These are phyloP conservation scores for Termitomyces titanicus DNA, from an alignment of 768 basidiomycete genomes.

Conservation along the genomic window DNA sequence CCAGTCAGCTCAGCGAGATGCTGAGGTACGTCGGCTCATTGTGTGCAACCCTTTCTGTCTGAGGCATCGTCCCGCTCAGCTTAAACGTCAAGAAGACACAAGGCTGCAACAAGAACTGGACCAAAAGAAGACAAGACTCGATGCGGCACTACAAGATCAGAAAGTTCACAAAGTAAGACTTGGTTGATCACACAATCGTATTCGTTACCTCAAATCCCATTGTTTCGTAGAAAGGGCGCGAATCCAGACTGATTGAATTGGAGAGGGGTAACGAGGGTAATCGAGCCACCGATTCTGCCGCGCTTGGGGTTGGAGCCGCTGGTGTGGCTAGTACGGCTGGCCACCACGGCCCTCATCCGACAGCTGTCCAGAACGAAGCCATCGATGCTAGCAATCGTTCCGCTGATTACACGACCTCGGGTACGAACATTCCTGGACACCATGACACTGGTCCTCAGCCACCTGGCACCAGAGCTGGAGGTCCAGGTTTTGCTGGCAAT, in stretches of 20 bases:
- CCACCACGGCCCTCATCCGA: background rate
- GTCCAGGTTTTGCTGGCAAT: background rate
- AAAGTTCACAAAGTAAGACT: constrained; percentile 20
- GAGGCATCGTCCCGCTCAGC: background rate
- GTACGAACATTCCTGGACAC: background rate
- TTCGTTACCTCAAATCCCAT: background rate
- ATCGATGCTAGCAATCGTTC: background rate
- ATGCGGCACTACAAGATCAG: constrained; percentile 19
- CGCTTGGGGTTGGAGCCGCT: background rate
- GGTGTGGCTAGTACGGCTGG: background rate
- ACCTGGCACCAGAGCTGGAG: background rate
- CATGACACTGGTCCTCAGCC: background rate
- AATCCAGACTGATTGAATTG: constrained; percentile 6
- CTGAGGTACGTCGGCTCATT: constrained; percentile 2
- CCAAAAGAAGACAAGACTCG: constrained; percentile 20
- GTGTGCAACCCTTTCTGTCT: background rate
- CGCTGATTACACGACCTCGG: background rate
- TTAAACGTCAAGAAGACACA: constrained; percentile 15
- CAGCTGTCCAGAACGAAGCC: background rate
- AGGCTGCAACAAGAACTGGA: constrained; percentile 19
- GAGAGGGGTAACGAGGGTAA: background rate
- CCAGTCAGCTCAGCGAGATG: constrained; percentile 11
- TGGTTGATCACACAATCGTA: background rate
- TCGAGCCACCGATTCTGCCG: background rate
- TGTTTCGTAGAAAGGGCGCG: constrained; percentile 5